A percentile compares a stretch with the other conserved stretches of the same genome.
Evolutionary conservation across 2,329 filamentous ascomycete genomes (phyloP).

Genomic region (Beauveria sp.): DNA sequence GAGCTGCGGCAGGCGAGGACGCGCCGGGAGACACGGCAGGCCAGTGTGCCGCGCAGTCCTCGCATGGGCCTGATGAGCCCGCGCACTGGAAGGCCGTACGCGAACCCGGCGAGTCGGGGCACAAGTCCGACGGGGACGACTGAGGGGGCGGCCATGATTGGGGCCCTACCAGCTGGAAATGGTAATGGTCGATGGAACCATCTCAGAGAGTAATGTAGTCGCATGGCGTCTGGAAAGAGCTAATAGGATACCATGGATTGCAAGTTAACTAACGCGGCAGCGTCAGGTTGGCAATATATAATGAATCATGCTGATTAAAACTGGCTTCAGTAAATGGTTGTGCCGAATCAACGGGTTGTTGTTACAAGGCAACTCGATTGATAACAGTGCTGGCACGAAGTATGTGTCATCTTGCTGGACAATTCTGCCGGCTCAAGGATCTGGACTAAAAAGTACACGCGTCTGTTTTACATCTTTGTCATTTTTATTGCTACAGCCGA

Average conservation of each 20-base stretch:
- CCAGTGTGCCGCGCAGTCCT: constrained; percentile 52
- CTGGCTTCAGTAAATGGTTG: no score
- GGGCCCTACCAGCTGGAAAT: constrained; percentile 19
- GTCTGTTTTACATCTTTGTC: neutral
- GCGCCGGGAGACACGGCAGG: constrained; percentile 48
- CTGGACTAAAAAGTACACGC: no score
- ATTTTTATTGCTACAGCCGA: constrained; percentile 8
- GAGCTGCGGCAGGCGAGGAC: constrained; percentile 42
- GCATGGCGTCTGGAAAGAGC: neutral
- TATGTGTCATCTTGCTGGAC: no score
- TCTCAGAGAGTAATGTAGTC: constrained; percentile 30
- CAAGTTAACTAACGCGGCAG: no score
- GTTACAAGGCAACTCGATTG: no score
- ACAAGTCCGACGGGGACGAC: constrained; percentile 38
- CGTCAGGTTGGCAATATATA: no score
- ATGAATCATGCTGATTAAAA: no score
- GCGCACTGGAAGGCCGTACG: constrained; percentile 24
- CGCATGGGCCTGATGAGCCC: constrained; percentile 47
- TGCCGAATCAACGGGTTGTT: no score
- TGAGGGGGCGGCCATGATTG: constrained; percentile 18
- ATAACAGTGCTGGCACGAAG: no score
- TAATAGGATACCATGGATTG: neutral
- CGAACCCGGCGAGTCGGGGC: constrained; percentile 35
- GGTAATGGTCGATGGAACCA: constrained; percentile 38
- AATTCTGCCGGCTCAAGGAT: no score